Percentiles rank a stretch among this genome's conserved stretches.
phyloP scores from a whole-genome alignment of 2,329 filamentous ascomycete genomes.

The Colletotrichum plurivorum region DNA sequence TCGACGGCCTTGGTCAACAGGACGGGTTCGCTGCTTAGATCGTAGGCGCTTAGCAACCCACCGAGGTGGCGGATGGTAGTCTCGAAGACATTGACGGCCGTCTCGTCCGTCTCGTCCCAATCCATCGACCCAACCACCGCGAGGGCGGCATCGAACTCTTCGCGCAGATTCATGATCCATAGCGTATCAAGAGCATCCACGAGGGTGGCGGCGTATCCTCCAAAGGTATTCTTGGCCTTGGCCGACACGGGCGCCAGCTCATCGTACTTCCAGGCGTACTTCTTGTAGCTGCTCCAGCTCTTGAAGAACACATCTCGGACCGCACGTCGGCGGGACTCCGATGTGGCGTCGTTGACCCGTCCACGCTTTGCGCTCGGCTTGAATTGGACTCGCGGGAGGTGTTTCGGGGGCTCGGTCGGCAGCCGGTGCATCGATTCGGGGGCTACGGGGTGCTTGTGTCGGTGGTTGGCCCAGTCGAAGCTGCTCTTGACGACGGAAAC shows the following conservation, averaged over 20 bases:
- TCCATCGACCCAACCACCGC: slow-evolving; percentile 61
- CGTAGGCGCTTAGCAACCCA: slow-evolving; percentile 77
- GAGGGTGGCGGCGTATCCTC: slow-evolving; percentile 62
- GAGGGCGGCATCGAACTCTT: slow-evolving; percentile 62
- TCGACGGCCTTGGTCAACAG: slow-evolving; percentile 74
- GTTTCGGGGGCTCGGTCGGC: slow-evolving; percentile 20
- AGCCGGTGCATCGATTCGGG: slow-evolving; percentile 34
- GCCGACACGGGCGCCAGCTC: slow-evolving; percentile 61
- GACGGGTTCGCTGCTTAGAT: slow-evolving; percentile 69
- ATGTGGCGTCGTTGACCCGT: slow-evolving; percentile 27
- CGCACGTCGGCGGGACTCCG: slow-evolving; percentile 42
- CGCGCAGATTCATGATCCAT: slow-evolving; percentile 68
- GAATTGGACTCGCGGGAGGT: slow-evolving; percentile 38
- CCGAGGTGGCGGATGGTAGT: slow-evolving; percentile 81
- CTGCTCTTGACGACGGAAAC: slow-evolving; percentile 33
- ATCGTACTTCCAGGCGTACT: slow-evolving; percentile 62
- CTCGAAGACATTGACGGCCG: slow-evolving; percentile 74
- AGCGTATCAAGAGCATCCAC: slow-evolving; percentile 64
- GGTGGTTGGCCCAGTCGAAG: slow-evolving; percentile 39
- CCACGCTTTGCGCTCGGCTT: slow-evolving; percentile 26
- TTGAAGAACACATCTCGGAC: slow-evolving; percentile 53
- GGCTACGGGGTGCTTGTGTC: slow-evolving; percentile 28
- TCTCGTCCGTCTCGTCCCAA: slow-evolving; percentile 62
- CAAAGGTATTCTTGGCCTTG: slow-evolving; percentile 56
- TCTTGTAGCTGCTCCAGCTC: slow-evolving; percentile 60